phyloP scores from a whole-genome alignment of 371 early-diverging fungal genomes.

The Haplosporangium sp. region DNA sequence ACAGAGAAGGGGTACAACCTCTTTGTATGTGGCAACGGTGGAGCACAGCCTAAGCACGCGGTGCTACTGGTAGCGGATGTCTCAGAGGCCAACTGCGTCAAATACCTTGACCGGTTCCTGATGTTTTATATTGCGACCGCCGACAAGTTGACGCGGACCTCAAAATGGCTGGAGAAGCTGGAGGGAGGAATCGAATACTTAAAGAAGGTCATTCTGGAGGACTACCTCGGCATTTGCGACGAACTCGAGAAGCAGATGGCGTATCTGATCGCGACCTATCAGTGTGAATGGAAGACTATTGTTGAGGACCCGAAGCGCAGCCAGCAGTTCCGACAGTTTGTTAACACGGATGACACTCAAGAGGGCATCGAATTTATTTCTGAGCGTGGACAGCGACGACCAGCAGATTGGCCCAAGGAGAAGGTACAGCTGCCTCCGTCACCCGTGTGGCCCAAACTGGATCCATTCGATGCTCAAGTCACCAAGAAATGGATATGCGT shows the following conservation, averaged over 20 bases:
- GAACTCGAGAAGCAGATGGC: conserved; percentile 73
- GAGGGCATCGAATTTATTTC: conserved; percentile 65
- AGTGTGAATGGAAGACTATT: conserved; percentile 74
- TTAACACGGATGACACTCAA: conserved; percentile 64
- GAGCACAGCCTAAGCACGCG: conserved; percentile 75
- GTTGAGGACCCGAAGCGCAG: conserved; percentile 67
- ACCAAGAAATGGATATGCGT: conserved; percentile 18
- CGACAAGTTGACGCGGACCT: conserved; percentile 72
- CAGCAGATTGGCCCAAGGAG: conserved; percentile 74
- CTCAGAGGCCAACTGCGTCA: conserved; percentile 62
- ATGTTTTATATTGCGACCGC: conserved; percentile 80
- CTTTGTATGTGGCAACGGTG: conserved; percentile 79
- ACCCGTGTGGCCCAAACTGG: conserved; percentile 25
- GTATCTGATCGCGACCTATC: conserved; percentile 64
- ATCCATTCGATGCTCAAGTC: conserved; percentile 26
- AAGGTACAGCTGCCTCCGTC: conserved; percentile 39
- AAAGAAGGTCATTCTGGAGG: conserved; percentile 69
- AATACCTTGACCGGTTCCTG: conserved; percentile 73
- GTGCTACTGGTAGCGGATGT: conserved; percentile 67
- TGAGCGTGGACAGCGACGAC: conserved; percentile 72
- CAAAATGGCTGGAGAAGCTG: conserved; percentile 77
- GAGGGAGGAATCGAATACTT: conserved; percentile 75
- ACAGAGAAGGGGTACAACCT: conserved; percentile 79
- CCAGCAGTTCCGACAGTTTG: conserved; percentile 69
- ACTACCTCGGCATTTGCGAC: conserved; percentile 68